Conservation (phyloP, 2,329 filamentous ascomycete species). For the Penicillium decumbens region DNA sequence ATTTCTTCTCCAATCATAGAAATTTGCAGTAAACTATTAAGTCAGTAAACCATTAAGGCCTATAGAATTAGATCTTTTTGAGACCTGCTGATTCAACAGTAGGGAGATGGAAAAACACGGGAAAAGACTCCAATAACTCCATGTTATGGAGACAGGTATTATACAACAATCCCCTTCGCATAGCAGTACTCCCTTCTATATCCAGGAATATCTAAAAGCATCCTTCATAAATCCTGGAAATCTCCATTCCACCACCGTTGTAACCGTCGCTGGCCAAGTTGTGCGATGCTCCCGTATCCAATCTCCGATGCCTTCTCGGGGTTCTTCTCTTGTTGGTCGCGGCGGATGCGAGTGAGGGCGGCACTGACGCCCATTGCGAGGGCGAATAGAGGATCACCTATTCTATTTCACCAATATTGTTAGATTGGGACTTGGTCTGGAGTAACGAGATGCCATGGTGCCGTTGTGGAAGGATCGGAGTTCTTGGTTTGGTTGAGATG, state of each 20-base stretch:
- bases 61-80: too few species aligned
- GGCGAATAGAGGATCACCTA: constrained; percentile 54
- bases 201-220: too few species aligned
- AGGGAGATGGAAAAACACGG: too few species aligned
- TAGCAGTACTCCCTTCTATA: too few species aligned
- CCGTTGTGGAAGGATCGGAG: not conserved
- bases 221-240: constrained; percentile 28
- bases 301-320: constrained; percentile 36
- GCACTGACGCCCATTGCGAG: constrained; percentile 48
- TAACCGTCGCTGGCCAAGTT: constrained; percentile 30
- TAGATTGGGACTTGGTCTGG: not conserved
- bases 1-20: not conserved
- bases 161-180: too few species aligned
- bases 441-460: not conserved
- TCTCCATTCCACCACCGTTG: constrained; percentile 42
- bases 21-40: not conserved
- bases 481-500: not conserved
- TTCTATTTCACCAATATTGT: constrained; percentile 28
- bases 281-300: constrained; percentile 27
- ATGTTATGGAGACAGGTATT: too few species aligned
- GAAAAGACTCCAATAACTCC: too few species aligned
- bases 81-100: too few species aligned
- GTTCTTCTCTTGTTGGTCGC: constrained; percentile 50
- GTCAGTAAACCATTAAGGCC: not conserved
- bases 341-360: constrained; percentile 51